Evolutionary conservation across 352 stramenopile species (phyloP).

Genomic region (Blastocystis hominis): DNA sequence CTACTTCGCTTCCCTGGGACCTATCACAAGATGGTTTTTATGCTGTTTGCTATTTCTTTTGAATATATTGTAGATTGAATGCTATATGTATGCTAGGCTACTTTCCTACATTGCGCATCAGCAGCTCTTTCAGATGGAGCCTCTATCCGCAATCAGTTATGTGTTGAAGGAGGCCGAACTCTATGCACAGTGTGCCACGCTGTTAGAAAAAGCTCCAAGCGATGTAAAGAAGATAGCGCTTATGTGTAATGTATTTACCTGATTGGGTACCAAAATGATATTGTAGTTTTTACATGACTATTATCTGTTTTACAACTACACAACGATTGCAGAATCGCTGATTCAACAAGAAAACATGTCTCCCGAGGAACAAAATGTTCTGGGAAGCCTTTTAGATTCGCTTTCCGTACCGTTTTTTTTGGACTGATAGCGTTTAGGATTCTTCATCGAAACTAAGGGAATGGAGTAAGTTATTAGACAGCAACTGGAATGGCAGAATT

Average conservation of each 20-base stretch:
- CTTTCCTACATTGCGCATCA: not conserved
- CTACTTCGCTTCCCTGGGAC: not conserved
- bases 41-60: not conserved
- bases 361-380: not conserved
- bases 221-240: not conserved
- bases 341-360: not conserved
- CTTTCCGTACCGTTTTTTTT: not conserved
- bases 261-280: not conserved
- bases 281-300: not conserved
- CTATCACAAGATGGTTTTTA: not conserved
- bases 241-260: not conserved
- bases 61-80: not conserved
- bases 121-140: not conserved
- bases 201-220: not conserved
- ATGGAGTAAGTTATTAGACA: too few species aligned
- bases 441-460: not conserved
- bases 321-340: not conserved
- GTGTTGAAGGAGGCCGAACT: not conserved
- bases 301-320: not conserved
- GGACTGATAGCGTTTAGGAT: not conserved
- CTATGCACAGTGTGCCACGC: not conserved
- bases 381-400: not conserved
- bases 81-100: not conserved
- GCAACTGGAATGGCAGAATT: too few species aligned
- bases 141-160: not conserved